Evolutionary conservation across 2,329 filamentous ascomycete species (phyloP), one percentile per base, ranked within the genome.

Genomic region (Xenoacremonium recifei): DNA sequence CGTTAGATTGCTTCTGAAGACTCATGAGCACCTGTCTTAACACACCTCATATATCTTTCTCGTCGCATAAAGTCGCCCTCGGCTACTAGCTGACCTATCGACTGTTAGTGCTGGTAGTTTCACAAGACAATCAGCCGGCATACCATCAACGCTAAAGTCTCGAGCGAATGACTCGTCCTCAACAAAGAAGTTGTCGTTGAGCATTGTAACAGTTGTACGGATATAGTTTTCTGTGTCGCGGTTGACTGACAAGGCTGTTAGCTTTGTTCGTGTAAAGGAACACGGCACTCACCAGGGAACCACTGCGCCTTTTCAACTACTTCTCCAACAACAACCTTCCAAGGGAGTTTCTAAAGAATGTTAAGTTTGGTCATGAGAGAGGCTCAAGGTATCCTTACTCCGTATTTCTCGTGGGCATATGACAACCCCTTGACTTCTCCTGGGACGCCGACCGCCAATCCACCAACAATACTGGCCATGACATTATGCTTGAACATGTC

Each of bases 101-200:
- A 40, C 21, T 9, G 25, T 54, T 18, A 50, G 37, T 18, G 10
- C 21, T n/a, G n/a, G n/a, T n/a, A n/a, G n/a, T n/a, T n/a, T n/a
- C n/a, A n/a, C n/a, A n/a, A n/a, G n/a, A n/a, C n/a, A n/a, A n/a
- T n/a, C n/a, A n/a, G n/a, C n/a, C 30, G 18, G 36, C 48, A 15
- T 42, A 70, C 73, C 92, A 46, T 91, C 82, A 0, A 89, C 89
- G 3, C 89, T 90, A 68, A 96, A 96, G 60, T 96, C 92, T 35
- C 87, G 64, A 0, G 91, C 89, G 85, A 89, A 97, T 4, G 81
- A 79, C 0, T 85, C 82, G 42, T 96, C 82, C 3, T 86, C 73
- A 0, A 82, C 70, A 0, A 96, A 68, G 56, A 95, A 96, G 52
- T 89, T 70, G 6, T 16, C 35, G 3, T 46, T 25, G 11, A 37